A percentile compares a stretch with the other conserved stretches of the same genome.
Evolutionary conservation across 306 rosid species (phyloP).

Genomic region (Dalbergia oliveri): DNA sequence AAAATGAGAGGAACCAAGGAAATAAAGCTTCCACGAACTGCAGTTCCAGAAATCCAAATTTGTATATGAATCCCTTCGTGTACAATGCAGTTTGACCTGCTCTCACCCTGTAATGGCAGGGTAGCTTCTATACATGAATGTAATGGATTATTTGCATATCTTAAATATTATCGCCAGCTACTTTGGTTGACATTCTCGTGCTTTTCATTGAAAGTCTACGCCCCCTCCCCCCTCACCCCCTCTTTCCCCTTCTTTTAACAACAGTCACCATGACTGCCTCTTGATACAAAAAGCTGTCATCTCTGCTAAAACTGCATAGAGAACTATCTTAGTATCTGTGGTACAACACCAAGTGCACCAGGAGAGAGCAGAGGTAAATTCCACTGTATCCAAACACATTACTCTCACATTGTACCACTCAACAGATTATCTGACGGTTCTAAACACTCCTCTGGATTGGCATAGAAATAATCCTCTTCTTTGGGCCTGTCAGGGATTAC

Average conservation of each 20-base stretch:
- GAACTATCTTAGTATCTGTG: slow-evolving; percentile 52
- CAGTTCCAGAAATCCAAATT: slow-evolving; percentile 62
- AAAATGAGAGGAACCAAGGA: slow-evolving; percentile 47
- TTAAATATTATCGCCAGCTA: slow-evolving; percentile 55
- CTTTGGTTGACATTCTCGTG: slow-evolving; percentile 50
- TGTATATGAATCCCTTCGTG: slow-evolving; percentile 64
- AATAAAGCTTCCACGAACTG: slow-evolving; percentile 54
- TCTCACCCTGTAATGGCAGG: slow-evolving; percentile 88
- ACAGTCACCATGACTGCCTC: slow-evolving; percentile 51
- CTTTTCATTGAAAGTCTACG: slow-evolving; percentile 40
- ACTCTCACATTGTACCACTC: slow-evolving; percentile 66
- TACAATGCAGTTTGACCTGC: slow-evolving; percentile 67
- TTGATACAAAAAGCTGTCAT: slow-evolving; percentile 50
- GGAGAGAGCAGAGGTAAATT: slow-evolving; percentile 51
- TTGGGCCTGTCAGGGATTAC: slow-evolving; percentile 87
- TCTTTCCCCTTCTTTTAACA: slow-evolving; percentile 45
- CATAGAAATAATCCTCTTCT: slow-evolving; percentile 95
- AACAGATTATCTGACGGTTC: slow-evolving; percentile 58
- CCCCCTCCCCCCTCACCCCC: slow-evolving; percentile 34
- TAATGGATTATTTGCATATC: slow-evolving; percentile 68
- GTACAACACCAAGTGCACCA: slow-evolving; percentile 58
- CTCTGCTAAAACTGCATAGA: slow-evolving; percentile 53
- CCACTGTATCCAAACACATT: slow-evolving; percentile 45
- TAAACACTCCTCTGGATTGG: slow-evolving; percentile 94
- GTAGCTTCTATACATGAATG: slow-evolving; percentile 92